Evolutionary conservation across 768 basidiomycete genomes (phyloP).

Genomic region (Dioszegia hungarica): DNA sequence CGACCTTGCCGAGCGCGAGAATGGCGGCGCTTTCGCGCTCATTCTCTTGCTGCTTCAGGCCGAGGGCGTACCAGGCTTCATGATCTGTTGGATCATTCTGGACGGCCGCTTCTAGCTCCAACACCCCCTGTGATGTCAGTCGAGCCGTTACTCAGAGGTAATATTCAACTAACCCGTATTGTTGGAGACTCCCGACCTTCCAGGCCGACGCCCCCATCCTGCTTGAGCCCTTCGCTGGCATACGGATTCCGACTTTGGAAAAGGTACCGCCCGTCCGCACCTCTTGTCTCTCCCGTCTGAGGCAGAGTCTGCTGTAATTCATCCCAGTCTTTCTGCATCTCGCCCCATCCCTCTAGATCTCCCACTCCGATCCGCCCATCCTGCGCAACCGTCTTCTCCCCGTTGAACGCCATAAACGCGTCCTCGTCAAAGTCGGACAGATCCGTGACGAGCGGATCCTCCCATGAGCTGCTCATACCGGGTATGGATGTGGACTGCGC

Average conservation of each 20-base stretch:
- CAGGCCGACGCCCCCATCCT: not conserved
- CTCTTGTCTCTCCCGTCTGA: not conserved
- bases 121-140: conserved; percentile 59
- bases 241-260: conserved; percentile 46
- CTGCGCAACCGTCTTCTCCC: conserved; percentile 10
- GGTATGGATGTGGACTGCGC: conserved; percentile 18
- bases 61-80: conserved; percentile 80
- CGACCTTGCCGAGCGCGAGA: conserved; percentile 70
- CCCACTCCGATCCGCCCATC: conserved; percentile 12
- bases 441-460: conserved; percentile 19
- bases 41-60: conserved; percentile 96
- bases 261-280: conserved; percentile 33
- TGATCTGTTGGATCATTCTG: conserved; percentile 69
- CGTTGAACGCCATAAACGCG: conserved; percentile 35
- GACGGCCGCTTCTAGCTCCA: conserved; percentile 84
- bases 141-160: not conserved
- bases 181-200: conserved; percentile 19
- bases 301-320: conserved; percentile 10
- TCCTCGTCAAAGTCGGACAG: conserved; percentile 30
- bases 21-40: conserved; percentile 90
- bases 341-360: conserved; percentile 28
- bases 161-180: conserved; percentile 13
- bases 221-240: conserved; percentile 5
- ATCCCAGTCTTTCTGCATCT: conserved; percentile 38
- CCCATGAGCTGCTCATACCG: conserved; percentile 20